Percentiles rank a stretch among this genome's conserved stretches.
phyloP scores from a whole-genome alignment of 805 yeast species.

The Saccharomyces mikatae region DNA sequence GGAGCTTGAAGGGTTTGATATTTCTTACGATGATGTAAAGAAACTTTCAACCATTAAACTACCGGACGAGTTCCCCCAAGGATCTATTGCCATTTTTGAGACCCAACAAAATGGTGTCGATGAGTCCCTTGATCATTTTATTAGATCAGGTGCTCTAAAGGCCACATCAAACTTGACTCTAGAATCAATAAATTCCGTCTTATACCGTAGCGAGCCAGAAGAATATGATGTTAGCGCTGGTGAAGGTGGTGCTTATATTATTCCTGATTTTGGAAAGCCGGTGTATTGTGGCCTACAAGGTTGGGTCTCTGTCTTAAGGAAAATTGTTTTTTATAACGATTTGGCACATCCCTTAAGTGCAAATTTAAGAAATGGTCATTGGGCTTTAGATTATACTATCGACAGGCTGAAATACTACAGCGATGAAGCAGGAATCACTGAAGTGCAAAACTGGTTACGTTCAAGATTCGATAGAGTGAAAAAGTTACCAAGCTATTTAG shows the following conservation, averaged over 20 bases:
- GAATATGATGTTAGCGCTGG: conserved; percentile 78
- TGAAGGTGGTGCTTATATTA: conserved; percentile 57
- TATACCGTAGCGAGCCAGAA: conserved; percentile 78
- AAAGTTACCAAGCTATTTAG: conserved; percentile 64
- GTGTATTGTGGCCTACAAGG: conserved; percentile 92
- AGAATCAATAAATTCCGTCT: conserved; percentile 63
- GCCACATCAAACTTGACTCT: conserved; percentile 57
- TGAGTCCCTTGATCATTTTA: conserved; percentile 51
- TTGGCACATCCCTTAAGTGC: conserved; percentile 77
- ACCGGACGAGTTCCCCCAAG: conserved; percentile 70
- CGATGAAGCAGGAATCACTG: conserved; percentile 38
- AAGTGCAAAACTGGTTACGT: conserved; percentile 63
- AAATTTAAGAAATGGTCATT: conserved; percentile 71
- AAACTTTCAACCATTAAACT: conserved; percentile 46
- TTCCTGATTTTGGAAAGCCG: conserved; percentile 67
- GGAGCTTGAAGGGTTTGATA: conserved; percentile 42
- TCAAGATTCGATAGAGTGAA: conserved; percentile 56
- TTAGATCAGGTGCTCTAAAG: conserved; percentile 68
- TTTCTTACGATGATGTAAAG: conserved; percentile 36
- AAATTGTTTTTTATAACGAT: conserved; percentile 59
- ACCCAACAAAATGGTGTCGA: conserved; percentile 65
- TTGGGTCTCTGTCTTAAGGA: conserved; percentile 65
- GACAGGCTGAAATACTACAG: conserved; percentile 52
- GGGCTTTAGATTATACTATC: conserved; percentile 80
- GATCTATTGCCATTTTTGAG: conserved; percentile 78